phyloP scores from a whole-genome alignment of 2,329 filamentous ascomycete species.

The Aspergillus flavus region DNA sequence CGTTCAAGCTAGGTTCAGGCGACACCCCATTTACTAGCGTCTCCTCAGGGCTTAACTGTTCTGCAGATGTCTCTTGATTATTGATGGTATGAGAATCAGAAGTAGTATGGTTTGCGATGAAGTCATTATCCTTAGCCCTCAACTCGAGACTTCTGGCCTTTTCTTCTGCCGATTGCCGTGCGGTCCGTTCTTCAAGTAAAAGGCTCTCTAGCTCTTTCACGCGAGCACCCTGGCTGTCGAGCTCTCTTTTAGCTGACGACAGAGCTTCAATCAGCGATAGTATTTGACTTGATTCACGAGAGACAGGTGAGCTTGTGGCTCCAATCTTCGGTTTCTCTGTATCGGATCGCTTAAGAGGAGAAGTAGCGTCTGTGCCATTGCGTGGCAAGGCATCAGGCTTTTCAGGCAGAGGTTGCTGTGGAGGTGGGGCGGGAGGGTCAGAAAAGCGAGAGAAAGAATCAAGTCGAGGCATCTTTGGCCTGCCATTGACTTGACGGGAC shows the following conservation, averaged over 20 bases:
- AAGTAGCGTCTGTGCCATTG: conserved; percentile 47
- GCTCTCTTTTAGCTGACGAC: conserved; percentile 79
- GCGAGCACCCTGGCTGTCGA: conserved; percentile 77
- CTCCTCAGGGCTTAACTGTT: conserved; percentile 16
- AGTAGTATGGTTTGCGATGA: neutral
- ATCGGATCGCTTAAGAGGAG: conserved; percentile 71
- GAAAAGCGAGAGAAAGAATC: conserved; percentile 85
- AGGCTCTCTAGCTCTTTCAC: conserved; percentile 80
- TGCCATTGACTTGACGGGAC: conserved; percentile 50
- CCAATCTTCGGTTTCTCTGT: conserved; percentile 71
- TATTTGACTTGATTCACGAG: conserved; percentile 70
- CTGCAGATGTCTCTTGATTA: neutral
- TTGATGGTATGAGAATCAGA: conserved; percentile 10
- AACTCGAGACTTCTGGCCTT: conserved; percentile 71
- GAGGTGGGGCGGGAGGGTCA: conserved; percentile 89
- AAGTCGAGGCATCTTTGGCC: conserved; percentile 57
- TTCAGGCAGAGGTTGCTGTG: conserved; percentile 88
- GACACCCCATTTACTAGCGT: conserved; percentile 11
- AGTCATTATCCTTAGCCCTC: conserved; percentile 47
- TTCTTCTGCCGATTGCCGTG: conserved; percentile 82
- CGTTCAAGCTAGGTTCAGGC: conserved; percentile 16
- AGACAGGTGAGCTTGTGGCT: conserved; percentile 46
- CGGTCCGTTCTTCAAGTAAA: conserved; percentile 76
- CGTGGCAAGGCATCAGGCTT: conserved; percentile 71
- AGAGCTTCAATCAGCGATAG: conserved; percentile 82